A percentile compares a stretch with the other conserved stretches of the same genome.
Conservation (phyloP, 2,329 filamentous ascomycete genomes). For the Trichophyton equinum region DNA sequence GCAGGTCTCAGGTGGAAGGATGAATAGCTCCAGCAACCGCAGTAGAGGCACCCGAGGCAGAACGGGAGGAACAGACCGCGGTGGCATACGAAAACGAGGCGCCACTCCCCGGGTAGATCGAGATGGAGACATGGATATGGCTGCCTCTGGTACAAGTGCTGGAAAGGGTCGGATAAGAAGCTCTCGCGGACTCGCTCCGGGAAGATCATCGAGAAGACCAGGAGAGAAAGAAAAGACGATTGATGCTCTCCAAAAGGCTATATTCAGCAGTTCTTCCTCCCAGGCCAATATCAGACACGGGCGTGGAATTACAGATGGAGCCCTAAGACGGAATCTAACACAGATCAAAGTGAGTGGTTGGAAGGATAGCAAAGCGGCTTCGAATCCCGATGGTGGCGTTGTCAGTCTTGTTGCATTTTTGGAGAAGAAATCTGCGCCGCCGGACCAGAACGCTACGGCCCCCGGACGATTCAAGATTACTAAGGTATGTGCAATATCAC, state of each 20-base stretch:
- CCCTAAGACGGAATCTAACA: conserved; percentile 19
- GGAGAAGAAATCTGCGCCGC: conserved; percentile 53
- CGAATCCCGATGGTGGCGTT: conserved; percentile 54
- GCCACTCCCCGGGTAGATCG: conserved; percentile 38
- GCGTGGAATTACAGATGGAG: conserved; percentile 18
- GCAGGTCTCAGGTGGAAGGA: conserved; percentile 12
- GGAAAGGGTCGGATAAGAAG: conserved; percentile 24
- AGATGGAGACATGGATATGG: conserved; percentile 53
- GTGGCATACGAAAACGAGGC: conserved; percentile 41
- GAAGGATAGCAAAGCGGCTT: conserved; percentile 54
- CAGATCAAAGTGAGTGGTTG: conserved; percentile 46
- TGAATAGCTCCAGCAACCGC: conserved; percentile 23
- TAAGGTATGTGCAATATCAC: conserved; percentile 57
- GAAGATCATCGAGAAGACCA: conserved; percentile 15
- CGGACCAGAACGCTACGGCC: conserved; percentile 35
- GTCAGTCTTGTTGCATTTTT: conserved; percentile 54
- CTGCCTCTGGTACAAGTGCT: conserved; percentile 27
- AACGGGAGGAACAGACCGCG: conserved; percentile 25
- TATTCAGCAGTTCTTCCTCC: conserved; percentile 21
- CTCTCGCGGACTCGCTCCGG: conserved; percentile 22
- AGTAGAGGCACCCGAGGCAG: conserved; percentile 19
- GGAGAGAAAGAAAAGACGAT: conserved; percentile 19
- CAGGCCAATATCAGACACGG: conserved; percentile 32
- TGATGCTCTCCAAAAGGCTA: conserved; percentile 27
- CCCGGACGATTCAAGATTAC: conserved; percentile 51